A percentile compares a stretch with the other conserved stretches of the same genome.
These are phyloP conservation scores for Periconia macrospinosa DNA, from an alignment of 2,329 filamentous ascomycete genomes.

Conservation along the genomic window DNA sequence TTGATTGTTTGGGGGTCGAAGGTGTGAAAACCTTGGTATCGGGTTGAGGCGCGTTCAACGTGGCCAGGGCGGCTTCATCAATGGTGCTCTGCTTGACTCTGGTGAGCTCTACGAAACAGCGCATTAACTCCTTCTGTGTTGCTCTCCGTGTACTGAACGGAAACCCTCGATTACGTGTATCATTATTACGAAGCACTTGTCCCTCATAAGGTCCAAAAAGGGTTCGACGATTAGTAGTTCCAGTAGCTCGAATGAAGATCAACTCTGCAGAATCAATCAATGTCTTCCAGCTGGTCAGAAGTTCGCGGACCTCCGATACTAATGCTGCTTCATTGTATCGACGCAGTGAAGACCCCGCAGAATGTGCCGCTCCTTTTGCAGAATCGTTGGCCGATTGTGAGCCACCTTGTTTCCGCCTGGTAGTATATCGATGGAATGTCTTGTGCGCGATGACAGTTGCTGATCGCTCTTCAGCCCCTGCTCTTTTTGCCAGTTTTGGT, in stretches of 20 bases:
- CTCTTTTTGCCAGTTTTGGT: slow-evolving; percentile 73
- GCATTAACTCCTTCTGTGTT: slow-evolving; percentile 92
- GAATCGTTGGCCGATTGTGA: slow-evolving; percentile 92
- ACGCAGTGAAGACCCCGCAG: slow-evolving; percentile 84
- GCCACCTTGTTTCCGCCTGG: slow-evolving; percentile 92
- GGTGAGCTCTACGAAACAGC: slow-evolving; percentile 91
- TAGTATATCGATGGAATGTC: slow-evolving; percentile 97
- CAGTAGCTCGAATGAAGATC: slow-evolving; percentile 87
- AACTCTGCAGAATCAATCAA: slow-evolving; percentile 84
- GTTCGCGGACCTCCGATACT: slow-evolving; percentile 79
- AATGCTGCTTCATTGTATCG: slow-evolving; percentile 93
- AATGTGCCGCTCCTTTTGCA: slow-evolving; percentile 91
- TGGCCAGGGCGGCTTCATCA: slow-evolving; percentile 63
- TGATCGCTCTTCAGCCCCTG: slow-evolving; percentile 76
- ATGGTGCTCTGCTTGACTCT: slow-evolving; percentile 83
- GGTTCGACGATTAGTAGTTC: slow-evolving; percentile 80
- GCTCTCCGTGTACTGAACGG: slow-evolving; percentile 91
- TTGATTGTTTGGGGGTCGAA: slow-evolving; percentile 42
- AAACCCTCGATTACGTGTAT: slow-evolving; percentile 80
- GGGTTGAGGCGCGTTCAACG: slow-evolving; percentile 49
- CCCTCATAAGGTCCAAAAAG: slow-evolving; percentile 90
- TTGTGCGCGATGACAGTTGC: slow-evolving; percentile 92
- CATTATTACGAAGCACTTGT: slow-evolving; percentile 78
- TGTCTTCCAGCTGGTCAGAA: slow-evolving; percentile 81
- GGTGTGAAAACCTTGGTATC: slow-evolving; percentile 44